Evolutionary conservation across 345 rosid species (phyloP), one percentile per base, ranked within the genome.

Genomic region (Gynandropsis gynandra): DNA sequence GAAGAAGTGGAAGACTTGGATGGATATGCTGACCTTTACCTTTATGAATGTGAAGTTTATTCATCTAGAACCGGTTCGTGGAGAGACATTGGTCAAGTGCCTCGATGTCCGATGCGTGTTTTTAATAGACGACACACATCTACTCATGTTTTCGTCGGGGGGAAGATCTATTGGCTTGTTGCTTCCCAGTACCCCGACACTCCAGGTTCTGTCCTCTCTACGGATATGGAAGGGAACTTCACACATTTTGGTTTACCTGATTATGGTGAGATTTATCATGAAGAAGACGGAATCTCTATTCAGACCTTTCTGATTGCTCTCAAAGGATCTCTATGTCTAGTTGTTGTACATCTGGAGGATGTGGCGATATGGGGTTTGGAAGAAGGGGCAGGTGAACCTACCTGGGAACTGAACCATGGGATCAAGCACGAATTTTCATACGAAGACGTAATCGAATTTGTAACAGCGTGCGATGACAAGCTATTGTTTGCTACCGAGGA

Each of bases 61-160:
- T 64, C 68, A 8, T 72, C 76, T 4, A 64, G n/a, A 42, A 51
- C 47, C 12, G 51, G 73, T 37, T 62, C 47, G 15, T 72, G 73
- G 76, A 42, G 58, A 52, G 43, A 47, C 18, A 60, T 68, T 13
- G 76, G 76, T 21, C 31, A 1, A 4, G 67, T 60, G 33, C 70
- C 67, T 43, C 29, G 31, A 5, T 14, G 7, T 72, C 71, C 70
- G 5, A 64, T 56, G 73, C 1, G 16, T 34, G 7, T 7, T 34
- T 5, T 0, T 21, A 1, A 14, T 13, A 8, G 36, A 6, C 63
- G 63, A 18, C 39, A 4, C 35, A 43, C 8, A 27, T 67, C 46
- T 13, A 15, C 9, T 47, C 66, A 59, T 42, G 54, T 63, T 20
- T 67, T 36, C 17, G 56, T 50, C 1, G 40, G 64, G 20, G 65